phyloP scores from a whole-genome alignment of 2,329 filamentous ascomycete species.

The Alternaria tenuissima region DNA sequence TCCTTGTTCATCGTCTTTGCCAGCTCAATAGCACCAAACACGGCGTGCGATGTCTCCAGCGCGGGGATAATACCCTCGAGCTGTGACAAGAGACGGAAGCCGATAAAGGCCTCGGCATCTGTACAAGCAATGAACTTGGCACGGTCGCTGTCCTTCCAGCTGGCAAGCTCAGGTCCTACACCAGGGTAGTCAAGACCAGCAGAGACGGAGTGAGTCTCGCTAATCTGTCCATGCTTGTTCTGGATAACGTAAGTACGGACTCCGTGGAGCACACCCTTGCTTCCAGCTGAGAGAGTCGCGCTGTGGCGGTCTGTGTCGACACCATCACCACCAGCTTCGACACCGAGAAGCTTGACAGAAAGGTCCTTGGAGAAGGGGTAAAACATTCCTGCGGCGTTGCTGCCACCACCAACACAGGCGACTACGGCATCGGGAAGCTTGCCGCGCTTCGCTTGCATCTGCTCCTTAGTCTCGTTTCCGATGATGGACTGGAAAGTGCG shows the following conservation, averaged over 20 bases:
- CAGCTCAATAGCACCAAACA: constrained; percentile 87
- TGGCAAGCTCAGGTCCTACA: constrained; percentile 89
- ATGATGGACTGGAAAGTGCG: constrained; percentile 98
- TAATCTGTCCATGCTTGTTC: constrained; percentile 90
- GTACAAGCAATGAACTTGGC: constrained; percentile 92
- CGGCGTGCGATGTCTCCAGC: constrained; percentile 89
- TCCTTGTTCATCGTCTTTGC: constrained; percentile 92
- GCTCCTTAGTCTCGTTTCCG: constrained; percentile 89
- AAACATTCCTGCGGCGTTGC: constrained; percentile 97
- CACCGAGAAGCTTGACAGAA: constrained; percentile 86
- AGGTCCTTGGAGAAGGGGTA: constrained; percentile 90
- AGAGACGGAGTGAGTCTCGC: constrained; percentile 94
- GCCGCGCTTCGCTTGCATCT: constrained; percentile 84
- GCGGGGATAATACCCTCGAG: constrained; percentile 97
- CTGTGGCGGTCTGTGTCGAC: constrained; percentile 85
- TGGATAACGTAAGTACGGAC: constrained; percentile 96
- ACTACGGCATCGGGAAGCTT: constrained; percentile 96
- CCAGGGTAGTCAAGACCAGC: constrained; percentile 97
- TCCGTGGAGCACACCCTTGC: constrained; percentile 92
- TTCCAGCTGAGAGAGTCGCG: constrained; percentile 85
- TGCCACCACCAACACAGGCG: constrained; percentile 94
- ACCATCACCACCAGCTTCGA: constrained; percentile 95
- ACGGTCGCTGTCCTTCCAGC: constrained; percentile 89
- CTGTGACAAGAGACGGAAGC: constrained; percentile 84
- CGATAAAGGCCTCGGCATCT: constrained; percentile 86